Percentiles rank a stretch among this genome's conserved stretches.
Conservation (phyloP, 2,329 filamentous ascomycete species). For the Arthrocladium fulminans region DNA sequence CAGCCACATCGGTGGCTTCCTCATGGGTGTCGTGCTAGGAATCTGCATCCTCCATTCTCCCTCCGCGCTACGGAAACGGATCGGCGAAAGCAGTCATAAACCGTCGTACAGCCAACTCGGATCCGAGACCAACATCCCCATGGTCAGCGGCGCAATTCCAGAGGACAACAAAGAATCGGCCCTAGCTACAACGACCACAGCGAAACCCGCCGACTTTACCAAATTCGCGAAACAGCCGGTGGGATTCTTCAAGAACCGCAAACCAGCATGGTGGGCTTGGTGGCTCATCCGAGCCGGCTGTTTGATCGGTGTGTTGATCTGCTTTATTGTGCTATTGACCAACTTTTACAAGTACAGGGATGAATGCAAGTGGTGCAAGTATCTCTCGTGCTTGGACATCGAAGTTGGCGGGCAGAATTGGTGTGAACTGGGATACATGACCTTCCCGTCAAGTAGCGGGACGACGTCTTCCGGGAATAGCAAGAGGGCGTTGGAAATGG, state of each 20-base stretch:
- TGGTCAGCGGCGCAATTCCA: constrained; percentile 9
- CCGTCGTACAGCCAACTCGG: constrained; percentile 14
- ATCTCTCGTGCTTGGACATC: constrained; percentile 70
- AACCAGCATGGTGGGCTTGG: constrained; percentile 95
- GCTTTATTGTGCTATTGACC: constrained; percentile 76
- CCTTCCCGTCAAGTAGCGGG: constrained; percentile 21
- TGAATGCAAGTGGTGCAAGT: constrained; percentile 87
- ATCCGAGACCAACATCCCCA: background rate
- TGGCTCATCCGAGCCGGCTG: constrained; percentile 77
- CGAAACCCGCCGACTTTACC: constrained; percentile 46
- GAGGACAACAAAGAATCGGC: constrained; percentile 40
- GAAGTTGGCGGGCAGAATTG: constrained; percentile 28
- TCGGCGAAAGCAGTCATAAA: constrained; percentile 44
- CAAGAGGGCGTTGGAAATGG: constrained; percentile 3
- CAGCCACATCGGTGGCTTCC: constrained; percentile 88
- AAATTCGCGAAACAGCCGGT: constrained; percentile 43
- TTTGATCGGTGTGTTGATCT: constrained; percentile 69
- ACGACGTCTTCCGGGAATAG: background rate
- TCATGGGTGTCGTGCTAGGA: constrained; percentile 82
- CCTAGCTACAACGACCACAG: constrained; percentile 38
- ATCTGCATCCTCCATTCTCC: constrained; percentile 84
- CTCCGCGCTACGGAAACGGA: constrained; percentile 63
- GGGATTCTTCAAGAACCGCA: constrained; percentile 84
- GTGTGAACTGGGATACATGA: constrained; percentile 33
- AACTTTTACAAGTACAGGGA: constrained; percentile 80